Evolutionary conservation across 208 protist genomes (phyloP).

Genomic region (Trichomonas tenax): DNA sequence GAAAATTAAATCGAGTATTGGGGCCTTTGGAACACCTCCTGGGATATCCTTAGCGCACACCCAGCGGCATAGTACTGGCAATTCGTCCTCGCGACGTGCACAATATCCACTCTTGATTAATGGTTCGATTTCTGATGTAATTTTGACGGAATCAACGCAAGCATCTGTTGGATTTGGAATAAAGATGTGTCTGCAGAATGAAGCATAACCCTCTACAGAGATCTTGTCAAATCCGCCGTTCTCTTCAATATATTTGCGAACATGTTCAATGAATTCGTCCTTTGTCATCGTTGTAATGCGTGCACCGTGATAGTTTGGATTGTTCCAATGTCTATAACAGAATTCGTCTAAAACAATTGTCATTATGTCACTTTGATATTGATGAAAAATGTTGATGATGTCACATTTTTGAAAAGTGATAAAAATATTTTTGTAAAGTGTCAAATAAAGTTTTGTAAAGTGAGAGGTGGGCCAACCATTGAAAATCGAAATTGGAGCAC

Average conservation of each 20-base stretch:
- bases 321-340: neutral
- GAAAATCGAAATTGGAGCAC: too few relatives aligned
- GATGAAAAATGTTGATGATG: too few relatives aligned
- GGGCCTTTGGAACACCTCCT: conserved; percentile 29
- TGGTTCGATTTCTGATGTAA: conserved; percentile 8
- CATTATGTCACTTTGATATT: neutral
- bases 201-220: conserved; percentile 45
- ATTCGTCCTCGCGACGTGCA: conserved; percentile 40
- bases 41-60: conserved; percentile 29
- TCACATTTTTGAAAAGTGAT: too few relatives aligned
- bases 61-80: conserved; percentile 49
- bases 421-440: too few relatives aligned
- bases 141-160: neutral
- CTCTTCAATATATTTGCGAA: neutral
- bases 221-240: neutral
- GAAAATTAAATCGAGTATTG: conserved; percentile 43
- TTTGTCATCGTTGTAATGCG: neutral
- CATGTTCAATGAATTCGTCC: neutral
- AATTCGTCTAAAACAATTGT: conserved; percentile 7
- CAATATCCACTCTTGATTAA: conserved; percentile 36
- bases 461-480: too few relatives aligned
- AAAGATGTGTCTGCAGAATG: conserved; percentile 58
- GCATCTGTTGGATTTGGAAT: conserved; percentile 43
- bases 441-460: too few relatives aligned
- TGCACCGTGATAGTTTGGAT: neutral